Evolutionary conservation across 192 early-diverging fungal genomes (phyloP).

Genomic region (Coemansia sp.): DNA sequence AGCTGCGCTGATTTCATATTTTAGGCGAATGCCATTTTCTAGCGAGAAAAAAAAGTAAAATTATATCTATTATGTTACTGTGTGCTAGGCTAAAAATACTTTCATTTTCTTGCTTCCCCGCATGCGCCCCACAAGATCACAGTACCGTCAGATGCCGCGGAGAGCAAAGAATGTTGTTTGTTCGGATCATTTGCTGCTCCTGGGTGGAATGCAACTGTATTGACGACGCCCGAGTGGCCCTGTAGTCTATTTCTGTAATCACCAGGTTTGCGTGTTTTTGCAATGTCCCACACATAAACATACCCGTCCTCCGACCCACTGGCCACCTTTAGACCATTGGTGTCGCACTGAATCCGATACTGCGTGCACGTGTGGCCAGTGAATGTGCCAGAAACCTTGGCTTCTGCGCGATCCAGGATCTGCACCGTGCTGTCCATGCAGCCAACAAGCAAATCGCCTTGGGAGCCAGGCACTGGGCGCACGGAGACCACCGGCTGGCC

Average conservation of each 20-base stretch:
- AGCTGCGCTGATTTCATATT: too few species aligned
- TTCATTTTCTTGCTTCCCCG: slow-evolving; percentile 4
- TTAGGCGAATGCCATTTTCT: too few species aligned
- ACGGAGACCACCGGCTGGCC: slow-evolving; percentile 77
- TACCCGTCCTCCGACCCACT: slow-evolving; percentile 89
- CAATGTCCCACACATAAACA: slow-evolving; percentile 84
- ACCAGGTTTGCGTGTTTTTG: neutral
- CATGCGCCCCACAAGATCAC: slow-evolving; percentile 39
- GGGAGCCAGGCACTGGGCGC: slow-evolving; percentile 56
- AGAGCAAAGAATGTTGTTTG: slow-evolving; percentile 25
- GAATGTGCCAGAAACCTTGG: slow-evolving; percentile 69
- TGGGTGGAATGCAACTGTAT: slow-evolving; percentile 34
- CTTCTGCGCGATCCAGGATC: slow-evolving; percentile 78
- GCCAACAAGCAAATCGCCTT: slow-evolving; percentile 61
- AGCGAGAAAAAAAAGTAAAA: too few species aligned
- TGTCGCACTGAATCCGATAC: slow-evolving; percentile 72
- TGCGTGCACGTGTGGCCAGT: slow-evolving; percentile 76
- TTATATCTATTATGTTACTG: too few species aligned
- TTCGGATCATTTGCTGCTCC: slow-evolving; percentile 1
- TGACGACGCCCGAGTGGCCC: slow-evolving; percentile 43
- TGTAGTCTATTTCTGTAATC: slow-evolving; percentile 8
- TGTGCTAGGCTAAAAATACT: too few species aligned
- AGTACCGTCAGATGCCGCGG: slow-evolving; percentile 40
- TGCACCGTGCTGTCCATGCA: slow-evolving; percentile 77
- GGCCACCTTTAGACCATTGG: slow-evolving; percentile 72